phyloP scores from a whole-genome alignment of 2,329 filamentous ascomycete species.

The Fusarium agapanthi region DNA sequence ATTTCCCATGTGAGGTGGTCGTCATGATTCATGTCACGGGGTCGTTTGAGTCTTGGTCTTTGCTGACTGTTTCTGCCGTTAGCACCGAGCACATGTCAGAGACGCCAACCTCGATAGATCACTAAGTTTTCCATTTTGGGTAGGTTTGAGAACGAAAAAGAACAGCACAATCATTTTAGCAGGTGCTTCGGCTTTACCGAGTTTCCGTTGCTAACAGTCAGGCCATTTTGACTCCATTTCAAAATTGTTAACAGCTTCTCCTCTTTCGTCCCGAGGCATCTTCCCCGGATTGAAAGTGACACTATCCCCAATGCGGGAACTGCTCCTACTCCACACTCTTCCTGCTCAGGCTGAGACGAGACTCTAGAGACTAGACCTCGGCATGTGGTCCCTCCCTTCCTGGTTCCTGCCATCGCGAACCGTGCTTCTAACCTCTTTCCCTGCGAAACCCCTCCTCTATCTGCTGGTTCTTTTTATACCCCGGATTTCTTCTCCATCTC shows the following conservation, averaged over 20 bases:
- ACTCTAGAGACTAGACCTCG: constrained; percentile 35
- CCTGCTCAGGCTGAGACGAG: constrained; percentile 9
- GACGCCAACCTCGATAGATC: not conserved
- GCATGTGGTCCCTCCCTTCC: constrained; percentile 28
- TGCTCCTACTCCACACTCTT: constrained; percentile 16
- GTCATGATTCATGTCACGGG: constrained; percentile 28
- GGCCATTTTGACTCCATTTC: not conserved
- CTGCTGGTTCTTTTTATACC: constrained; percentile 39
- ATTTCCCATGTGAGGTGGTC: constrained; percentile 4
- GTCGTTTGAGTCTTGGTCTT: not conserved
- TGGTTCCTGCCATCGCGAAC: constrained; percentile 7
- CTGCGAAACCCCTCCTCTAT: constrained; percentile 18
- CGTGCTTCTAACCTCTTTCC: constrained; percentile 12
- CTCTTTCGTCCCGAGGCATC: constrained; percentile 38
- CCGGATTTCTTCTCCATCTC: constrained; percentile 1
- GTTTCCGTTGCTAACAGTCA: not conserved
- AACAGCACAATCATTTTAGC: not conserved
- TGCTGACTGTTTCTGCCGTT: constrained; percentile 4
- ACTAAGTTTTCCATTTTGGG: not conserved
- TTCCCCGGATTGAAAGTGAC: constrained; percentile 39
- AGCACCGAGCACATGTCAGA: constrained; percentile 32
- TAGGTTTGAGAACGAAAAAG: not conserved
- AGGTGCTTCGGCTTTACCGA: constrained; percentile 1
- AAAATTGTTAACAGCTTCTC: constrained; percentile 6
- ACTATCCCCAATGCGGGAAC: constrained; percentile 27